These are phyloP conservation scores for Geranium incanum DNA, from an alignment of 441 rosid genomes.

Conservation along the genomic window DNA sequence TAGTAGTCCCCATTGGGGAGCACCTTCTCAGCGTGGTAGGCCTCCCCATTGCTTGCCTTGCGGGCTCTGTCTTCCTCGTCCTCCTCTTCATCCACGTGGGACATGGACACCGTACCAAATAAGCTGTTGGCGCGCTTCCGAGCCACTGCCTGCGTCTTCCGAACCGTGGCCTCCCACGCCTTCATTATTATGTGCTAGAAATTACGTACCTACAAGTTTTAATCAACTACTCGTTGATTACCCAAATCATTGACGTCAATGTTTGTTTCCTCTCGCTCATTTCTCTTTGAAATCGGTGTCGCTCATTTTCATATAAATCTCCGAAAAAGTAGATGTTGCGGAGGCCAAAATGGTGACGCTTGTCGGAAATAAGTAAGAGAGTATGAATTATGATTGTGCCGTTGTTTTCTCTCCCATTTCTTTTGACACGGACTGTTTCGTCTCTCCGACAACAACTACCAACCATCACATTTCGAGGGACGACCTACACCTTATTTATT, in stretches of 20 bases:
- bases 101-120: constrained; percentile 39
- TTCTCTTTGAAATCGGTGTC: constrained; percentile 1
- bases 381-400: not conserved
- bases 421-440: not conserved
- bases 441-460: not conserved
- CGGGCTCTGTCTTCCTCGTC: constrained; percentile 22
- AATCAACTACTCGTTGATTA: not conserved
- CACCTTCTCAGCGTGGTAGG: constrained; percentile 40
- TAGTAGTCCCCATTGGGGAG: constrained; percentile 59
- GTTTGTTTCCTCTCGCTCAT: not conserved
- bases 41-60: constrained; percentile 14
- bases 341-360: too few relatives aligned
- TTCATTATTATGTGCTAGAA: constrained; percentile 20
- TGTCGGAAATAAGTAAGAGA: not conserved
- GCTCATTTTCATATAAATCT: not conserved
- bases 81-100: constrained; percentile 40
- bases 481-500: not conserved
- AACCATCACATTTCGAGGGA: constrained; percentile 1
- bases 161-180: constrained; percentile 51
- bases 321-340: not conserved
- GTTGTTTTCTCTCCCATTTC: not conserved
- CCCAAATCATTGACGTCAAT: too few relatives aligned
- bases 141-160: constrained; percentile 44
- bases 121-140: constrained; percentile 48
- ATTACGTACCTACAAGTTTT: constrained; percentile 5